Evolutionary conservation across 2,329 filamentous ascomycete genomes (phyloP), one percentile per base, ranked within the genome.

Genomic region (Aspergillus sp.): DNA sequence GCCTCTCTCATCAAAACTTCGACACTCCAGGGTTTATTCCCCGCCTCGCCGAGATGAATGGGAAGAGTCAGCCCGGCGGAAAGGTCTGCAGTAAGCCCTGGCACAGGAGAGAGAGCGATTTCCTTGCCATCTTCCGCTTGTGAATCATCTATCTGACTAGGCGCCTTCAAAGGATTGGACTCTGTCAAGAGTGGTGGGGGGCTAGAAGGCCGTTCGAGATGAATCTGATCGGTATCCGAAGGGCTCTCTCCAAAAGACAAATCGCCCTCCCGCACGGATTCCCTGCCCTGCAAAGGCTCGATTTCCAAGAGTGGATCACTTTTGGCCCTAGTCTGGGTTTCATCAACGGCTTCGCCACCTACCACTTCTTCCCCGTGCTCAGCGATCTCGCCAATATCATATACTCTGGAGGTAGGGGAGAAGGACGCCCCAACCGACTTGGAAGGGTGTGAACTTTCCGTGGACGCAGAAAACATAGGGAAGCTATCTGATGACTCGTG

Each of bases 401-500:
- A 57, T 9, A 60, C 46, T 41, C 55, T 60, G 6, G 57, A 56
- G 33, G 55, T 58, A 30, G 67, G 65, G 8, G 64, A 66, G 36
- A 76, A 74, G 0, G 78, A 80, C 29, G 70, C 73, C 19, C 73
- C 73, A 32, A 76, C 65, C 3, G 77, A 81, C 45, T 72, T 71
- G 4, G 70, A 71, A 44, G 66, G 70, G 44, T 76, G 71, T 4
- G 79, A 82, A 49, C 72, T 73, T 50, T 77, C 77, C 1, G 77
- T 76, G 7, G 79, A 80, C n/a, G 77, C 76, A 35, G 78, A 81
- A 52, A 83, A 81, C 75, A 82, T 81, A 26, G 74, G 69, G 53
- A 82, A 82, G 59, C 79, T 82, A 51, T 82, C 80, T 5, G 74
- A 72, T 27, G 79, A 82, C 53, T 80, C 74, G 54, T 79, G 77